Base-by-base conservation (phyloP, 768 basidiomycete species). In the Lyophyllum decastes region DNA sequence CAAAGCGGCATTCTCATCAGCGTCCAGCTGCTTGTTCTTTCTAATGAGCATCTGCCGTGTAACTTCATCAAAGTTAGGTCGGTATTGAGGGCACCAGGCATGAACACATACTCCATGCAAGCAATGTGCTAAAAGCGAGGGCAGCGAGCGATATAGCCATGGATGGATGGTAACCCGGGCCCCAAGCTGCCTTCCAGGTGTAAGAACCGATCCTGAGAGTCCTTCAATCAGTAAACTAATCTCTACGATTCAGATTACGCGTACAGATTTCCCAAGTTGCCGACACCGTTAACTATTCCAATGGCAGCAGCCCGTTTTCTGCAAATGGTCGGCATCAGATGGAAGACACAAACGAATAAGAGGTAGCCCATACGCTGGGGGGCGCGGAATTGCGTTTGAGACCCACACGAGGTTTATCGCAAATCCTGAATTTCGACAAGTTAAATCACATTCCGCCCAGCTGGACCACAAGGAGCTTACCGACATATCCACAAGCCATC, bases 131-230 rank as follows among this genome's bases (percentile, higher is more conserved):
- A 19, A 75, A 69, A 25, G 69, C 72, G 8, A 77, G 66, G 9
- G 74, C 69, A 30, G 70, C 68, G 7, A 77, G 66, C 2, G 72
- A 73, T 51, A 88, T 84, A 40, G 75, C 73, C 83, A 88, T 84
- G 0, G 84, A 84, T 43, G 75, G 85, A 48, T 85, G 85, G 62
- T 88, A 88, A 58, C 77, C 62, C 0, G 87, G 86, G 8, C 83
- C 76, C 85, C 86, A 88, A n/a, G 67, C 65, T 2, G 80, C 64
- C 62, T 82, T 82, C 87, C 87, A 88, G 0, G 80, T 77, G 62
- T 81, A 87, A 0, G 85, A 85, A 2, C 83, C 82, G 62, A 84
- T 82, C 3, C 86, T 87, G 41, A 16, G 21, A 22, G 12, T 22
- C 30, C 17, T 41, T 45, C 2, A 50, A 22, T 30, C 41, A 25